Evolutionary conservation across 2,329 filamentous ascomycete genomes (phyloP).

Genomic region (Sphaceloma murrayae): DNA sequence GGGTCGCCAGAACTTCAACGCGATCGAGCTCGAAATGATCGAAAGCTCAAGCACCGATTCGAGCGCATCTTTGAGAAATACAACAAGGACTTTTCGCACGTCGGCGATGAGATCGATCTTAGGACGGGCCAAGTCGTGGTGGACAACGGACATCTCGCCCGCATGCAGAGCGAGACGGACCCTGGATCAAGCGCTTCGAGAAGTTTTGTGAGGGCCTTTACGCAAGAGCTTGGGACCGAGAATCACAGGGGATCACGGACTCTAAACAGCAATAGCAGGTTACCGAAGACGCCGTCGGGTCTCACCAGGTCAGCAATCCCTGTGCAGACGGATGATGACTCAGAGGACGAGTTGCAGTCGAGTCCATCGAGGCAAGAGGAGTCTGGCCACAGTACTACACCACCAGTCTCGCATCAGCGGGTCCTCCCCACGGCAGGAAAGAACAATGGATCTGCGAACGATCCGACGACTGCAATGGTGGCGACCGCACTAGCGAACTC

Average conservation of each 20-base stretch:
- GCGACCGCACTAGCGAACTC: not conserved
- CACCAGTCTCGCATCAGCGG: not conserved
- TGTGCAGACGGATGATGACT: not conserved
- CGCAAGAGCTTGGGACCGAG: constrained; percentile 28
- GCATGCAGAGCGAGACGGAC: constrained; percentile 52
- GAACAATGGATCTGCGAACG: too few species aligned
- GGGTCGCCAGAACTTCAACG: constrained; percentile 31
- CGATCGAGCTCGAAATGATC: constrained; percentile 53
- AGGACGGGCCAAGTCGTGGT: constrained; percentile 73
- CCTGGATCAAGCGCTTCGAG: constrained; percentile 28
- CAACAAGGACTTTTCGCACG: constrained; percentile 66
- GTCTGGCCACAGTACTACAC: constrained; percentile 3
- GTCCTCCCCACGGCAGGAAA: too few species aligned
- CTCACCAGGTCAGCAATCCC: not conserved
- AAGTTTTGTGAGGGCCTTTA: constrained; percentile 27
- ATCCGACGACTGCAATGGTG: constrained; percentile 17
- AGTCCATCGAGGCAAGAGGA: constrained; percentile 6
- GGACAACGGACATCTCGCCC: constrained; percentile 73
- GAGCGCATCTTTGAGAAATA: constrained; percentile 88
- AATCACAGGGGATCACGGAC: constrained; percentile 20
- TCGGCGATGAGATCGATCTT: constrained; percentile 85
- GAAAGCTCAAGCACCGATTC: constrained; percentile 70
- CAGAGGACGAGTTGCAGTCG: constrained; percentile 15
- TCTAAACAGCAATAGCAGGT: constrained; percentile 31
- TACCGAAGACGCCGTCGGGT: constrained; percentile 26